These are phyloP conservation scores for Lotmaria passim DNA, from an alignment of 208 protist genomes.

Conservation along the genomic window DNA sequence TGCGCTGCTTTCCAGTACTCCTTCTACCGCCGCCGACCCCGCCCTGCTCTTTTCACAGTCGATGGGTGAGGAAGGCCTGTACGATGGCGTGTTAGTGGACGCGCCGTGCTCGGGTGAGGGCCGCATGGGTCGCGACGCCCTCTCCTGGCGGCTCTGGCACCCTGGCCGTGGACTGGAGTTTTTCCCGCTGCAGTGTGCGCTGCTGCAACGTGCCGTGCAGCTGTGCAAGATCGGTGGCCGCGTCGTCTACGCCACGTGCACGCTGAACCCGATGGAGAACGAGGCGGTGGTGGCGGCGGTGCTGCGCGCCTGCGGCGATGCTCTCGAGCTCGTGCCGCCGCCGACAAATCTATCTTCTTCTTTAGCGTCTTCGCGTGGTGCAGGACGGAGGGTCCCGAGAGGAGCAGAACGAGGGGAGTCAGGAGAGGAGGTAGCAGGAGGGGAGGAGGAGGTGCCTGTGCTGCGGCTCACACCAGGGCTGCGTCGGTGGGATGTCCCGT, in stretches of 20 bases:
- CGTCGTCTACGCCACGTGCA: constrained; percentile 97
- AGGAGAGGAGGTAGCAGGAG: neutral
- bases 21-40: too few species aligned
- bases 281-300: constrained; percentile 93
- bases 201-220: constrained; percentile 73
- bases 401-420: neutral
- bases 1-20: too few species aligned
- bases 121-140: constrained; percentile 77
- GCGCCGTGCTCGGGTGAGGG: constrained; percentile 96
- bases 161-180: constrained; percentile 63
- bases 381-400: too few species aligned
- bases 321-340: constrained; percentile 54
- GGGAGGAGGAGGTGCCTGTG: constrained; percentile 7
- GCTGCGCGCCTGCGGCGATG: constrained; percentile 43
- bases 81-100: constrained; percentile 92
- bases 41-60: neutral
- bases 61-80: constrained; percentile 32
- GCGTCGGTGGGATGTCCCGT: constrained; percentile 66
- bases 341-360: constrained; percentile 16
- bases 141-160: constrained; percentile 88
- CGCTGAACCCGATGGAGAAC: constrained; percentile 96
- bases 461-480: constrained; percentile 50
- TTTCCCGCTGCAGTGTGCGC: constrained; percentile 67
- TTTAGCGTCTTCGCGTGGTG: too few species aligned
- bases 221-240: constrained; percentile 74